phyloP scores from a whole-genome alignment of 129 eudicot genomes.

The Centella asiatica region DNA sequence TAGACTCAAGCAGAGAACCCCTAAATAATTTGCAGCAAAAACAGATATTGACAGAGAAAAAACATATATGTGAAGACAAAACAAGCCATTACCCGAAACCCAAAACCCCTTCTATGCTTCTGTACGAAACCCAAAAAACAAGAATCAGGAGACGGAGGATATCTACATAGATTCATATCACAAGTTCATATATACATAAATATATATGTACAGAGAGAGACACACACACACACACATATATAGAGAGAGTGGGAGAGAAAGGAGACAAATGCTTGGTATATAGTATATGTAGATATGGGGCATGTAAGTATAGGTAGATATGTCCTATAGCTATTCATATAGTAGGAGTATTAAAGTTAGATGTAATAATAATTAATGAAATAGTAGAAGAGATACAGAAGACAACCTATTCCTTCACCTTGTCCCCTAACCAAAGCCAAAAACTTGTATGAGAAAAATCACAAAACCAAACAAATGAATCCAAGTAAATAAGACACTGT shows the following conservation, averaged over 20 bases:
- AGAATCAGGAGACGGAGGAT: conserved; percentile 14
- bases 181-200: conserved; percentile 4
- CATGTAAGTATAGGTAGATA: neutral
- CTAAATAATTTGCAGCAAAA: conserved; percentile 1
- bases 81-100: conserved; percentile 20
- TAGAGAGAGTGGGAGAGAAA: neutral
- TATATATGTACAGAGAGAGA: neutral
- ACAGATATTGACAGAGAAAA: conserved; percentile 5
- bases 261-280: no score
- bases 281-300: no score
- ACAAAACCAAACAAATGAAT: conserved; percentile 26
- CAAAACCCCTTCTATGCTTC: conserved; percentile 30
- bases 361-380: conserved; percentile 13
- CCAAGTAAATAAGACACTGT: conserved; percentile 36
- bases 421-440: conserved; percentile 39
- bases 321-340: neutral
- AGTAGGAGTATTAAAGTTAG: neutral
- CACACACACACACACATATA: no score
- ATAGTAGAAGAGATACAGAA: conserved; percentile 31
- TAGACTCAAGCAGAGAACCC: neutral
- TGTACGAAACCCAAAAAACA: conserved; percentile 20
- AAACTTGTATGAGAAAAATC: conserved; percentile 17
- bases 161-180: neutral
- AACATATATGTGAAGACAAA: conserved; percentile 37
- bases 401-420: conserved; percentile 35